Percentiles rank a stretch among this genome's conserved stretches.
Conservation (phyloP, 2,329 filamentous ascomycete genomes). For the Trichoderma atrobrunneum region DNA sequence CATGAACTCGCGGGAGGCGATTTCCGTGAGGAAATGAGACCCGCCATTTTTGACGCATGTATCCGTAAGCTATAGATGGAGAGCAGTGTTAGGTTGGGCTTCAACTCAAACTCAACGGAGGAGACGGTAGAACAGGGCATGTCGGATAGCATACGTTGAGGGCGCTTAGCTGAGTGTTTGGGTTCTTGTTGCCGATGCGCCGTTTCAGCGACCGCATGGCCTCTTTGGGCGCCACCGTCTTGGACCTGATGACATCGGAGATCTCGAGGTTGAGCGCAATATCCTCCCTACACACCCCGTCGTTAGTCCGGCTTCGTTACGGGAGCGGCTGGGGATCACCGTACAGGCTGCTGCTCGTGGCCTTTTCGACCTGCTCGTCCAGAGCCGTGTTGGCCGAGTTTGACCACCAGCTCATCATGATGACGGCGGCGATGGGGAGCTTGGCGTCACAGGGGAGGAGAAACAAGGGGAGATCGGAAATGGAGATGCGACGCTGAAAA, state of each 20-base stretch:
- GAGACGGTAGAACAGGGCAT: background rate
- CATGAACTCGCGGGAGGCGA: conserved; percentile 97
- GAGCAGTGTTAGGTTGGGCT: background rate
- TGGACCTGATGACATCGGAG: conserved; percentile 94
- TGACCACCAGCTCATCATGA: conserved; percentile 94
- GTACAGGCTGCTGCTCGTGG: conserved; percentile 90
- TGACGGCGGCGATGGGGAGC: conserved; percentile 17
- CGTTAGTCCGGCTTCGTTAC: background rate
- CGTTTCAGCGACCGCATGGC: conserved; percentile 95
- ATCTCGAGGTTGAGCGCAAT: conserved; percentile 98
- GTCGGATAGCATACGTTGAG: conserved; percentile 64
- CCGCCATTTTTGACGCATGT: conserved; percentile 99
- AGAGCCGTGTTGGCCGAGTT: conserved; percentile 84
- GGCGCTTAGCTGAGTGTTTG: conserved; percentile 93
- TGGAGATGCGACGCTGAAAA: background rate
- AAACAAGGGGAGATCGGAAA: background rate
- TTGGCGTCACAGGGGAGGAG: conserved; percentile 14
- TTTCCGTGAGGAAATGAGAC: conserved; percentile 89
- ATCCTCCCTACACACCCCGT: conserved; percentile 65
- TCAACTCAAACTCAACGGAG: background rate
- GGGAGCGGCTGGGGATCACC: conserved; percentile 29
- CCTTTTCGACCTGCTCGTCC: conserved; percentile 95
- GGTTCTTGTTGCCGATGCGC: conserved; percentile 95
- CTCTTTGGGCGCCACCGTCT: conserved; percentile 95
- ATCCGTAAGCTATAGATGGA: conserved; percentile 71